These are phyloP conservation scores for Cryptomeria japonica DNA, from an alignment of 75 land plant species.

Conservation along the genomic window DNA sequence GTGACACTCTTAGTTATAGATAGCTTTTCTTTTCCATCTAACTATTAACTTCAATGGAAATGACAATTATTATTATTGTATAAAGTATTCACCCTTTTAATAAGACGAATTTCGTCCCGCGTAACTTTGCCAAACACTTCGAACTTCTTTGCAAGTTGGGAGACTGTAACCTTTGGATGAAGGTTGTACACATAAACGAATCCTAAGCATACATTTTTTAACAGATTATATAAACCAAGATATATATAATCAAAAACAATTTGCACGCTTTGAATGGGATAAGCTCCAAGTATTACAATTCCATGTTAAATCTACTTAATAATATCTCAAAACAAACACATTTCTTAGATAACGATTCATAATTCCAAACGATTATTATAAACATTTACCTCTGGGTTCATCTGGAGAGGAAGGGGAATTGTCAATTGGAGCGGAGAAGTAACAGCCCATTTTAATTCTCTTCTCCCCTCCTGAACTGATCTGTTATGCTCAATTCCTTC, in stretches of 20 bases:
- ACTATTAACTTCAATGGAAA: not conserved
- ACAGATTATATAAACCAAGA: not conserved
- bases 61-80: too few species aligned
- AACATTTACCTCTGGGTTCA: not conserved
- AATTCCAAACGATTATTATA: not conserved
- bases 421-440: not conserved
- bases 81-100: not conserved
- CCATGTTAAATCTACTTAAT: too few species aligned
- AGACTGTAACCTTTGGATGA: not conserved
- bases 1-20: not conserved
- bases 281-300: too few species aligned
- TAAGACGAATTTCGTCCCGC: not conserved
- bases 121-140: not conserved
- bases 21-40: too few species aligned
- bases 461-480: not conserved
- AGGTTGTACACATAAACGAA: not conserved
- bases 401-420: not conserved
- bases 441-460: not conserved
- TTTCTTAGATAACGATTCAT: too few species aligned
- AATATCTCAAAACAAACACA: too few species aligned
- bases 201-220: not conserved
- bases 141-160: not conserved
- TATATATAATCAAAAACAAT: not conserved
- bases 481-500: not conserved
- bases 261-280: not conserved